These are phyloP conservation scores for Metrosideros polymorpha DNA, from an alignment of 441 rosid genomes.

Conservation along the genomic window DNA sequence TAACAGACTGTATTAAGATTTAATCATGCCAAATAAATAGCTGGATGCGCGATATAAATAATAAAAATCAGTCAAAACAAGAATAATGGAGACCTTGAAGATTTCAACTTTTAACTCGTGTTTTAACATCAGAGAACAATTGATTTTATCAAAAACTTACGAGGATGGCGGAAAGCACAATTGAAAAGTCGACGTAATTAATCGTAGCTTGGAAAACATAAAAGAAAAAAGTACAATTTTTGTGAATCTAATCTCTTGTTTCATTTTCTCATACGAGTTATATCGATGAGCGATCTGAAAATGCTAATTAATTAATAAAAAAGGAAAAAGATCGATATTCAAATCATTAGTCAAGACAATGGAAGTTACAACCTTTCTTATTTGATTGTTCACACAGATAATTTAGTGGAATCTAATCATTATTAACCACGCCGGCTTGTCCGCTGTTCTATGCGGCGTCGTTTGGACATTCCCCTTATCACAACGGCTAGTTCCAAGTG, in stretches of 20 bases:
- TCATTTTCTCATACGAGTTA: not conserved
- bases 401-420: not conserved
- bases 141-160: not conserved
- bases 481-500: not conserved
- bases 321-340: not conserved
- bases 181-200: not conserved
- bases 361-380: not conserved
- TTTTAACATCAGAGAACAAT: not conserved
- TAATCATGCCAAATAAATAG: too few species aligned
- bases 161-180: not conserved
- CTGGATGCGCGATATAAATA: not conserved
- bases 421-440: not conserved
- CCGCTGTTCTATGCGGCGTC: not conserved
- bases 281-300: not conserved
- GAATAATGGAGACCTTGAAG: not conserved
- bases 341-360: not conserved
- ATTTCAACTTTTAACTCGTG: not conserved
- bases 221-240: not conserved
- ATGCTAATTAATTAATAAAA: not conserved
- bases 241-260: not conserved
- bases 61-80: not conserved
- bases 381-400: not conserved
- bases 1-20: too few species aligned
- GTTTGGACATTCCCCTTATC: not conserved
- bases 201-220: not conserved